Base-by-base conservation (phyloP, 495 filamentous ascomycete species). In the Hypoxylon subgilvum region DNA sequence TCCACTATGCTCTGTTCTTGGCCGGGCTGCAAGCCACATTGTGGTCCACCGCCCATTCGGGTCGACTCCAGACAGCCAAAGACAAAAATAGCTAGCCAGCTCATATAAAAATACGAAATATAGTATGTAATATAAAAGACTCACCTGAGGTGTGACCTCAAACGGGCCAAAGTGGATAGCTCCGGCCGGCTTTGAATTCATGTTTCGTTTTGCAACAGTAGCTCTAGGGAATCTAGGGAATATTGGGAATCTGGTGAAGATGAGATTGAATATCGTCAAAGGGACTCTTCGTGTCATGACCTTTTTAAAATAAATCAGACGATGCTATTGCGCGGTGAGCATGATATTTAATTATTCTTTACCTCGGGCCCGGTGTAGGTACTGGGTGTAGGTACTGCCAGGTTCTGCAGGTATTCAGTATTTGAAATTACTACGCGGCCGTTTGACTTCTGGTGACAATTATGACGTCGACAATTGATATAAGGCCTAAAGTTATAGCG, bases 161-260 rank as follows among this genome's bases (percentile, higher is more conserved):
- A 85, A 88, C 10, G 79, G 74, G 14, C 84, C 86, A 52, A 89
- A 89, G 70, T 82, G 72, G 47, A 88, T 74, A 23, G 74, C 67
- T 17, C 68, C 57, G 3, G 25, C n/a, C 12, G 47, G 21, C 14
- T 13, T 35, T 6, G 61, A 64, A 46, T 49, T 50, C 49, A 58
- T 58, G 6, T 35, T 58, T 43, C 61, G 54, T 49, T 25, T 58
- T 25, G 13, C 36, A n/a, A 30, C 12, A 9, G 27, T 6, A 32
- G n/a, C n/a, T n/a, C n/a, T n/a, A n/a, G n/a, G n/a, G n/a, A n/a
- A n/a, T n/a, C n/a, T n/a, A n/a, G n/a, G n/a, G n/a, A n/a, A n/a
- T n/a, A n/a, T n/a, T n/a, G n/a, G n/a, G n/a, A n/a, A n/a, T n/a
- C 36, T 44, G 18, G 18, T 19, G 10, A 30, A 31, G 28, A 45